Conservation (phyloP, 2,329 filamentous ascomycete genomes). For the Aspergillus tubingensis region DNA sequence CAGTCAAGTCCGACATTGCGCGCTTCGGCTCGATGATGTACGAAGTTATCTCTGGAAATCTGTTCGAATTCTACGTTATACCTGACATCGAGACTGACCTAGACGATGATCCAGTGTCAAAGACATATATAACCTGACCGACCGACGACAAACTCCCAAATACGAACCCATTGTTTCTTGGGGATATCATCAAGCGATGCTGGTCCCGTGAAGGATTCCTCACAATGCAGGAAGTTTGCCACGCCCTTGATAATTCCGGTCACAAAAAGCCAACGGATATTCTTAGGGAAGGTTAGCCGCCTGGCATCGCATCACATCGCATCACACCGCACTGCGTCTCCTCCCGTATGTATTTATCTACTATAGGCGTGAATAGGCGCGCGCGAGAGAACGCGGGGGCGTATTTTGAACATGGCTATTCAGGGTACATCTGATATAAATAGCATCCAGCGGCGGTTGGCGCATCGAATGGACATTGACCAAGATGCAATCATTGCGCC, state of each 20-base stretch:
- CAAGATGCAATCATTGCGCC: conserved; percentile 9
- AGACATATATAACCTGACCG: not conserved
- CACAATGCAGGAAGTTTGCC: not conserved
- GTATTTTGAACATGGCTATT: not conserved
- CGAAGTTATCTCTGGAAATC: not conserved
- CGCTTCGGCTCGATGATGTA: not conserved
- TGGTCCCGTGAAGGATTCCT: not conserved
- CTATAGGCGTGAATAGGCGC: not conserved
- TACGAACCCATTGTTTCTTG: not conserved
- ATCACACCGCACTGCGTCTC: not conserved
- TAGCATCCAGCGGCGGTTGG: conserved; percentile 5
- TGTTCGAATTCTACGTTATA: not conserved
- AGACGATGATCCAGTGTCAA: not conserved
- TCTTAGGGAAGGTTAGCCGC: not conserved
- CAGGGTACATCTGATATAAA: conserved; percentile 9
- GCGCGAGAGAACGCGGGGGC: not conserved
- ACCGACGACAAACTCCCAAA: not conserved
- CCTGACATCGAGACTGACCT: not conserved
- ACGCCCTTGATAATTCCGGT: not conserved
- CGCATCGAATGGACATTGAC: not conserved
- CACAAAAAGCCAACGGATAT: too few species aligned
- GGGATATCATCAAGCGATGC: not conserved
- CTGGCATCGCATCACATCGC: not conserved
- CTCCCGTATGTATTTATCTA: not conserved
- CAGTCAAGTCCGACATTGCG: not conserved